phyloP scores from a whole-genome alignment of 306 rosid genomes.

The barrel medic (Medicago truncatula) region DNA sequence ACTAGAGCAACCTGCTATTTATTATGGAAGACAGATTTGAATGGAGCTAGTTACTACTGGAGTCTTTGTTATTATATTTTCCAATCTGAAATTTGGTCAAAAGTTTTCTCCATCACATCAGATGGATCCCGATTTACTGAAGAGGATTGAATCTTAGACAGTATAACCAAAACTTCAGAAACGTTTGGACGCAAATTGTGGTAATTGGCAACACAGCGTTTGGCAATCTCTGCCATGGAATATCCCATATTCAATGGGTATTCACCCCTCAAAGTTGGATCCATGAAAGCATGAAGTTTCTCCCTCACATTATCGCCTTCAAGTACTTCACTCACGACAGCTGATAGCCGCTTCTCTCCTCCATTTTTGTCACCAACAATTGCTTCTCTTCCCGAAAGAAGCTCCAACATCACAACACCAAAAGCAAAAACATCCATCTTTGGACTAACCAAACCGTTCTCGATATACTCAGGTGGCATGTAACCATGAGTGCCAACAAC shows the following conservation, averaged over 20 bases:
- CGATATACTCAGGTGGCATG: constrained; percentile 75
- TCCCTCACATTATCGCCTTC: constrained; percentile 64
- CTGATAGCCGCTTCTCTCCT: constrained; percentile 39
- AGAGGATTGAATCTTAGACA: constrained; percentile 72
- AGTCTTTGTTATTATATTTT: too few species aligned
- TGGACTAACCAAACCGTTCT: constrained; percentile 65
- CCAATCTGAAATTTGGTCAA: neutral
- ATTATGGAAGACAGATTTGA: neutral
- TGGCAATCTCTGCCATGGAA: constrained; percentile 67
- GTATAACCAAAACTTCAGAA: constrained; percentile 51
- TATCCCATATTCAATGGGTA: constrained; percentile 71
- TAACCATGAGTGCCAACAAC: constrained; percentile 79
- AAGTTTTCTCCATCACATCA: neutral
- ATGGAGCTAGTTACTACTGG: neutral
- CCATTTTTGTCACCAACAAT: neutral
- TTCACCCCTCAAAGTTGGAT: constrained; percentile 50
- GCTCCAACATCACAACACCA: constrained; percentile 74
- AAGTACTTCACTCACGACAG: constrained; percentile 44
- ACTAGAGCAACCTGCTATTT: neutral
- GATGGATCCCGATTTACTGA: constrained; percentile 70
- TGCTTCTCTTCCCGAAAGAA: constrained; percentile 70
- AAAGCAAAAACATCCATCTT: constrained; percentile 74
- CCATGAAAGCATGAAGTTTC: constrained; percentile 63
- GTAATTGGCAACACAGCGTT: constrained; percentile 55
- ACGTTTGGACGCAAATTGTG: constrained; percentile 61